phyloP scores from a whole-genome alignment of 768 basidiomycete species.

The Suillus clintonianus region DNA sequence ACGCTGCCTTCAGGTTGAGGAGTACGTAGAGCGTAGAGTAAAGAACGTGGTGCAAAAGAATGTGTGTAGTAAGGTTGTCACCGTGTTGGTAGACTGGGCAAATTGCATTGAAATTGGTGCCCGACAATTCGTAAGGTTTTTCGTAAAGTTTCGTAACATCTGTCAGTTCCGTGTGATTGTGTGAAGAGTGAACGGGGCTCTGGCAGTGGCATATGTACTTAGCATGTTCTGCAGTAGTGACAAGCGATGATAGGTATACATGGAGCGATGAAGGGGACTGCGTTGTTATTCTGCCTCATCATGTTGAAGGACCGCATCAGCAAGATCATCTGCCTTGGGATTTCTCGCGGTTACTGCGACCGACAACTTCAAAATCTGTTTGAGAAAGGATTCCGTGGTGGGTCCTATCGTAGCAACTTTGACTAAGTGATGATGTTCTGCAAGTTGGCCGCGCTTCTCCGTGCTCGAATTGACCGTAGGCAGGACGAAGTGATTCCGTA shows the following conservation, averaged over 20 bases:
- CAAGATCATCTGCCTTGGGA: slow-evolving; percentile 58
- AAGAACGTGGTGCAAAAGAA: slow-evolving; percentile 22
- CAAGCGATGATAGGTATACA: background rate
- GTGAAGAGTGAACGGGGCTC: slow-evolving; percentile 1
- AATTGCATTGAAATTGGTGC: slow-evolving; percentile 3
- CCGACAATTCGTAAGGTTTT: slow-evolving; percentile 5
- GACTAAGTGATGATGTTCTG: slow-evolving; percentile 14
- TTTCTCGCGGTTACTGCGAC: slow-evolving; percentile 59
- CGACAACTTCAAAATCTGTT: slow-evolving; percentile 41
- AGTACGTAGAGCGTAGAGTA: slow-evolving; percentile 7
- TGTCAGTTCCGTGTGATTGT: slow-evolving; percentile 5
- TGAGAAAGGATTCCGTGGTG: slow-evolving; percentile 58
- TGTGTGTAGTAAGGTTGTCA: slow-evolving; percentile 2
- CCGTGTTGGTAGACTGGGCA: background rate
- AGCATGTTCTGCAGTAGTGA: background rate
- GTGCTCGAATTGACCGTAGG: slow-evolving; percentile 10
- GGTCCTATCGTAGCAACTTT: slow-evolving; percentile 68
- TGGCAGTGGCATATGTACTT: background rate
- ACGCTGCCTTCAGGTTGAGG: slow-evolving; percentile 3
- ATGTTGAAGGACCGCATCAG: slow-evolving; percentile 25
- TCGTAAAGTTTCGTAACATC: background rate
- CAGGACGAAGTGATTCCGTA: slow-evolving; percentile 49
- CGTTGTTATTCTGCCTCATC: slow-evolving; percentile 12
- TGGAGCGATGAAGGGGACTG: background rate
- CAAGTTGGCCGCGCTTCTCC: background rate